Conservation (phyloP, 2,329 filamentous ascomycete genomes). For the Teratosphaeria epicoccoides region DNA sequence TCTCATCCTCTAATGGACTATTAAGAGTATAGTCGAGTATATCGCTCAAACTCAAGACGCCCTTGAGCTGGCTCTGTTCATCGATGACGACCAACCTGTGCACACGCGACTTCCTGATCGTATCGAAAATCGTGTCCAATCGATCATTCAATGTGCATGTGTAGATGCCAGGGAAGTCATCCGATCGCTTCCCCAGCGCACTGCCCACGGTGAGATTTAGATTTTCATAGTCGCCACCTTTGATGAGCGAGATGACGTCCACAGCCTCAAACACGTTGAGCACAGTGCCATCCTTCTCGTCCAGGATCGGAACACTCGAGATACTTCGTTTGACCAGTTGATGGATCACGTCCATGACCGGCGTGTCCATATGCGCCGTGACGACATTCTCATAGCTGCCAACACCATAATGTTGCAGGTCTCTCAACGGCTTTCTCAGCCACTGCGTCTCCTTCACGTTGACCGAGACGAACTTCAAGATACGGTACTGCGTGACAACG, state of each 20-base stretch:
- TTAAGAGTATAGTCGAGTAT: slow-evolving; percentile 85
- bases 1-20: slow-evolving; percentile 22
- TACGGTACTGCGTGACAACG: slow-evolving; percentile 95
- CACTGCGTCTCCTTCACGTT: slow-evolving; percentile 83
- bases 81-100: slow-evolving; percentile 90
- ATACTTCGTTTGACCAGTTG: slow-evolving; percentile 88
- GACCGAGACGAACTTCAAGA: slow-evolving; percentile 96
- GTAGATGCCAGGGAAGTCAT: slow-evolving; percentile 93
- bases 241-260: slow-evolving; percentile 92
- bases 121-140: slow-evolving; percentile 92
- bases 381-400: slow-evolving; percentile 75
- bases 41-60: slow-evolving; percentile 87
- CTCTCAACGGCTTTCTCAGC: slow-evolving; percentile 74
- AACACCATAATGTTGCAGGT: slow-evolving; percentile 52
- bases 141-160: slow-evolving; percentile 87
- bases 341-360: slow-evolving; percentile 90
- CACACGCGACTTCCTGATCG: slow-evolving; percentile 86
- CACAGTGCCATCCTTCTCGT: slow-evolving; percentile 61
- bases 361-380: slow-evolving; percentile 77
- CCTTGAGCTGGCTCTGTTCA: slow-evolving; percentile 73
- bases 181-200: slow-evolving; percentile 72
- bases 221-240: slow-evolving; percentile 85
- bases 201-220: slow-evolving; percentile 78
- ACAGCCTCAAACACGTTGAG: slow-evolving; percentile 97
- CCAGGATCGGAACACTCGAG: slow-evolving; percentile 86